Evolutionary conservation across 805 yeast genomes (phyloP).

Genomic region (Candida peoriensis): DNA sequence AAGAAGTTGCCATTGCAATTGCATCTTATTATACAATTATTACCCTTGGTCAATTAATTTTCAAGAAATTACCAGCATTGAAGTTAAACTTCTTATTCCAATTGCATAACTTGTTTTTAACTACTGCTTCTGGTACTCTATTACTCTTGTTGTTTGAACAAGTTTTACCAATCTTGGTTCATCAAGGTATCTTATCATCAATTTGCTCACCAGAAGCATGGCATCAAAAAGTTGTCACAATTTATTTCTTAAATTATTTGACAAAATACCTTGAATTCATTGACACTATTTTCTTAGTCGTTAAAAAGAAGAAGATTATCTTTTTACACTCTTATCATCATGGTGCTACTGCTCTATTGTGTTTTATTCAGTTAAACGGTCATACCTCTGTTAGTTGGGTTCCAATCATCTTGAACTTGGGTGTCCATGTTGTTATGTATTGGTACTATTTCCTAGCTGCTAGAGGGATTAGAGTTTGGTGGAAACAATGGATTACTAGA

Average conservation of each 20-base stretch:
- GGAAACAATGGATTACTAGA: conserved; percentile 99
- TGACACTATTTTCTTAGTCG: conserved; percentile 87
- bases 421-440: conserved; percentile 95
- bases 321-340: conserved; percentile 96
- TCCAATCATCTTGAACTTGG: conserved; percentile 81
- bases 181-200: conserved; percentile 77
- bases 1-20: conserved; percentile 54
- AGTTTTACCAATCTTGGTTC: conserved; percentile 66
- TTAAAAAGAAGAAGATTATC: conserved; percentile 86
- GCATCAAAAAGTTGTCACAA: conserved; percentile 75
- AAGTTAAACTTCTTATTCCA: conserved; percentile 76
- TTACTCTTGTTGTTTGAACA: conserved; percentile 78
- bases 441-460: conserved; percentile 94
- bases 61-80: conserved; percentile 56
- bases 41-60: conserved; percentile 76
- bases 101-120: conserved; percentile 75
- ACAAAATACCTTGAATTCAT: conserved; percentile 84
- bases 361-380: conserved; percentile 91
- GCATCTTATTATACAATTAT: conserved; percentile 71
- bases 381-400: conserved; percentile 93
- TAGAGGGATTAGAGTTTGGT: conserved; percentile 93
- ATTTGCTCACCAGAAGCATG: conserved; percentile 76
- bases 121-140: conserved; percentile 60
- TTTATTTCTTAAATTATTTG: conserved; percentile 88
- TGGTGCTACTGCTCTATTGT: conserved; percentile 94